Evolutionary conservation across 2,329 filamentous ascomycete genomes (phyloP), one percentile per base, ranked within the genome.

Genomic region (Exophiala spinifera): DNA sequence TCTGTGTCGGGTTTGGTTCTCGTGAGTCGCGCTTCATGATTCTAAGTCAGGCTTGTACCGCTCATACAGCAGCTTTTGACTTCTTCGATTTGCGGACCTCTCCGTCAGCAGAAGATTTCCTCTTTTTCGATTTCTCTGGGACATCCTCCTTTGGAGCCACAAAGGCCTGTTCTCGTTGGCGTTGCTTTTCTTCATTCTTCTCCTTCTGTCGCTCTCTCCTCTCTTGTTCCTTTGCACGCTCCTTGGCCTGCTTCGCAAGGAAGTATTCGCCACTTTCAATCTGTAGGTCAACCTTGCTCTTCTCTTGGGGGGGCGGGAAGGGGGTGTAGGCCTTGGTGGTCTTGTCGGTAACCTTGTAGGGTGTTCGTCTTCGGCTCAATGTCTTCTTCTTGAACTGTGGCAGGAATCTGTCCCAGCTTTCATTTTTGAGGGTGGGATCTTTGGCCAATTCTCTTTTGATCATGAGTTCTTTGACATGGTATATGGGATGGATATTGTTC

Each of bases 251-350:
- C 78, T 96, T 96, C 68, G 86, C 86, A 68, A 99, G 74, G 73
- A 97, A 97, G 76, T 95, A 99, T 76, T 97, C 92, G 74, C 94
- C 92, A 65, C 84, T 91, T 79, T 99, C 94, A 76, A 99, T 96
- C 80, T 99, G 92, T 73, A 91, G 75, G 74, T 99, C 94, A 65
- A 99, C 83, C 83, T 97, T 99, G 83, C 91, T 96, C 88, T 96
- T 96, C 80, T 99, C 92, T 62, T 91, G 91, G 40, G 91, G 83
- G 5, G 94, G 94, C 46, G 94, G 94, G 85, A 99, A 99, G 8
- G 94, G 92, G 62, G 95, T 99, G 79, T 96, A 99, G 11, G 79
- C 74, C 81, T 96, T 97, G 82, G 92, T 95, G 69, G 78, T 74
- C 81, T 99, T 99, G 78, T 99, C 91, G 50, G 83, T 90, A 69